Conservation (phyloP, 2,329 filamentous ascomycete genomes). For the Myrmaecium sp. region DNA sequence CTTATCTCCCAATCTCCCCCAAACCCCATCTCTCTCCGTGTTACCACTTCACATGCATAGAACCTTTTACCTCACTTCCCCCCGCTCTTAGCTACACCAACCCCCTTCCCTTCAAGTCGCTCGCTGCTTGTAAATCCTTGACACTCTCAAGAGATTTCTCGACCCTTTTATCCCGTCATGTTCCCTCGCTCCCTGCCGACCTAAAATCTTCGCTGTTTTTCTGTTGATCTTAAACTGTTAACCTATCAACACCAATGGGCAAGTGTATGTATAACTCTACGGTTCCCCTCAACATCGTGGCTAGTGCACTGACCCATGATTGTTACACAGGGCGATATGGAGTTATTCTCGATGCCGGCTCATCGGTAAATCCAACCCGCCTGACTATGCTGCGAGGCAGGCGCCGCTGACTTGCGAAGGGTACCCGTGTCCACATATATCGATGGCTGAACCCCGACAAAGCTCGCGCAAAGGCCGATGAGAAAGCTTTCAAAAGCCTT, state of each 20-base stretch:
- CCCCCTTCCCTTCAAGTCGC: slow-evolving; percentile 1
- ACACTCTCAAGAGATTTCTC: neutral
- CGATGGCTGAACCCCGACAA: slow-evolving; percentile 68
- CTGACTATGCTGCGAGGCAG: neutral
- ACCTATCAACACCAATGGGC: slow-evolving; percentile 15
- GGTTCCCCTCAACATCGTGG: slow-evolving; percentile 1
- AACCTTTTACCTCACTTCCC: neutral
- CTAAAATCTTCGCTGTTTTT: neutral
- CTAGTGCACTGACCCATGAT: slow-evolving; percentile 10
- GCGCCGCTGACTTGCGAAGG: slow-evolving; percentile 22
- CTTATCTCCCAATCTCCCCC: too few relatives aligned
- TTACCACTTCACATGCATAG: neutral
- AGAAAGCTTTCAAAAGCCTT: slow-evolving; percentile 46
- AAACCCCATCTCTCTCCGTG: too few relatives aligned
- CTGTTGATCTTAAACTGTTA: neutral
- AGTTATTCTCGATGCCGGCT: slow-evolving; percentile 92
- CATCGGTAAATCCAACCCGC: slow-evolving; percentile 43
- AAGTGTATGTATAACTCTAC: slow-evolving; percentile 20
- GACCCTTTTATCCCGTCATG: slow-evolving; percentile 2
- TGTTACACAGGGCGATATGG: slow-evolving; percentile 49
- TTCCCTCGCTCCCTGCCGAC: slow-evolving; percentile 3
- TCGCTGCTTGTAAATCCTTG: slow-evolving; percentile 3
- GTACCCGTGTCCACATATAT: slow-evolving; percentile 88
- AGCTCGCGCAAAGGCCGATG: slow-evolving; percentile 44
- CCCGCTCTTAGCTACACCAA: neutral